These are phyloP conservation scores for Aspergillus nidulans DNA, from an alignment of 495 filamentous ascomycete species.

Conservation along the genomic window DNA sequence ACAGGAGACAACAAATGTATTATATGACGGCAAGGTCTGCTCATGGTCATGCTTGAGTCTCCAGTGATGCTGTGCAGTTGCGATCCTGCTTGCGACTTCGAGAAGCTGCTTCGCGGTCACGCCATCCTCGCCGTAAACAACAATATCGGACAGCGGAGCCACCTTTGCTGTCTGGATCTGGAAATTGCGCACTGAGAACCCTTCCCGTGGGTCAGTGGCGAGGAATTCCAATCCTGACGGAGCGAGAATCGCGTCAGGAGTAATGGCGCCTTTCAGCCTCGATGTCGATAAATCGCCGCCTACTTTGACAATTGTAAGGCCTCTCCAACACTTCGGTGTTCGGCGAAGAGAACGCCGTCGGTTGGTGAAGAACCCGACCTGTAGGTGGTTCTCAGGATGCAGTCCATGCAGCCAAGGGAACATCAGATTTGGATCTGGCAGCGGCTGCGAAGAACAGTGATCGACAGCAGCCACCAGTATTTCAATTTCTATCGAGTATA, in stretches of 20 bases:
- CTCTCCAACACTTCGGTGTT: conserved; percentile 74
- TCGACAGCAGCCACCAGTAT: conserved; percentile 68
- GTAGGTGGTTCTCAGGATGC: conserved; percentile 83
- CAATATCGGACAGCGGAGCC: conserved; percentile 82
- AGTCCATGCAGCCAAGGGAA: conserved; percentile 98
- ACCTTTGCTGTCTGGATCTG: conserved; percentile 92
- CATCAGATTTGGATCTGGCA: conserved; percentile 77
- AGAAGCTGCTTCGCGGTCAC: conserved; percentile 51
- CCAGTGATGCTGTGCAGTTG: conserved; percentile 72
- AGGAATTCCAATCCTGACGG: conserved; percentile 36
- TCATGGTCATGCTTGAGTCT: conserved; percentile 56
- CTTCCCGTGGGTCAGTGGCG: conserved; percentile 75
- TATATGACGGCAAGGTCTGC: conserved; percentile 60
- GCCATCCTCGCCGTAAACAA: conserved; percentile 78
- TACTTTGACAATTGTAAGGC: conserved; percentile 83
- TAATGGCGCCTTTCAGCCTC: conserved; percentile 80
- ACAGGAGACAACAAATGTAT: conserved; percentile 77
- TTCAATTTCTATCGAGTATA: conserved; percentile 69
- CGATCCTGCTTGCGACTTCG: conserved; percentile 65
- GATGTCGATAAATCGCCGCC: conserved; percentile 71
- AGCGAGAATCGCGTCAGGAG: conserved; percentile 70
- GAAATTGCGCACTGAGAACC: conserved; percentile 86
- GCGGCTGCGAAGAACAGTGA: conserved; percentile 65
- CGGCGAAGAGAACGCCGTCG: conserved; percentile 66
- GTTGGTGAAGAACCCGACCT: conserved; percentile 81